A percentile compares a stretch with the other conserved stretches of the same genome.
Evolutionary conservation across 768 basidiomycete genomes (phyloP).

Genomic region (Neoboletus magnificus): DNA sequence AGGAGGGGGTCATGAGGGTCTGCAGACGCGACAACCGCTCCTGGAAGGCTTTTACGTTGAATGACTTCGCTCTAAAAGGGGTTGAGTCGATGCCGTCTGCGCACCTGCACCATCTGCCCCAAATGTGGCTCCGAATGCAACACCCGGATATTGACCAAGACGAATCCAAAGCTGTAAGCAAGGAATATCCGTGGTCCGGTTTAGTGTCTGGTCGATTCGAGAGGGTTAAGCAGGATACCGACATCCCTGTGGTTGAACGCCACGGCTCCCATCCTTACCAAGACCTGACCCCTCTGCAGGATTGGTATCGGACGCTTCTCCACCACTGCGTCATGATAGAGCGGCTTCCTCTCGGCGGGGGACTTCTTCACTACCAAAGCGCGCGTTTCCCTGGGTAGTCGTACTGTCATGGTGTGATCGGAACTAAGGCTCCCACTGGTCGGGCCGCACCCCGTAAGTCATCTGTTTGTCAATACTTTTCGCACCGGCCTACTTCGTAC

Average conservation of each 20-base stretch:
- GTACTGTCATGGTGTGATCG: neutral
- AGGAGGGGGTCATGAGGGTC: conserved; percentile 55
- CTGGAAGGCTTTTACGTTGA: conserved; percentile 33
- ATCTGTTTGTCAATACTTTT: neutral
- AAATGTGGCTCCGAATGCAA: conserved; percentile 55
- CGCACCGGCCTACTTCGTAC: neutral
- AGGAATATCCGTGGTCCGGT: neutral
- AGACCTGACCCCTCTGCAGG: conserved; percentile 54
- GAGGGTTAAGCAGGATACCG: conserved; percentile 1
- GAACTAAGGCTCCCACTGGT: neutral
- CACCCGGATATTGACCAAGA: conserved; percentile 62
- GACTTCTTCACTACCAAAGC: conserved; percentile 49
- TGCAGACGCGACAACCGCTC: conserved; percentile 58
- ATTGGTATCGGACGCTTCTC: conserved; percentile 47
- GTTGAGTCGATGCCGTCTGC: conserved; percentile 4
- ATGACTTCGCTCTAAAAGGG: neutral
- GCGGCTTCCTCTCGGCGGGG: conserved; percentile 35
- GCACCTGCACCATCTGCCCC: conserved; percentile 76
- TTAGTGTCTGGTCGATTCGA: neutral
- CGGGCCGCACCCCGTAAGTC: neutral
- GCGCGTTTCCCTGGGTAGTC: conserved; percentile 42
- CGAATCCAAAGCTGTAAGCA: conserved; percentile 66
- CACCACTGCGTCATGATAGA: conserved; percentile 57
- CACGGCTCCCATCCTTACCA: conserved; percentile 65
- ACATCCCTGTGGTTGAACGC: conserved; percentile 81